Evolutionary conservation across 192 early-diverging fungal genomes (phyloP), one percentile per base, ranked within the genome.

Genomic region (Gorgonomyces haynaldii): DNA sequence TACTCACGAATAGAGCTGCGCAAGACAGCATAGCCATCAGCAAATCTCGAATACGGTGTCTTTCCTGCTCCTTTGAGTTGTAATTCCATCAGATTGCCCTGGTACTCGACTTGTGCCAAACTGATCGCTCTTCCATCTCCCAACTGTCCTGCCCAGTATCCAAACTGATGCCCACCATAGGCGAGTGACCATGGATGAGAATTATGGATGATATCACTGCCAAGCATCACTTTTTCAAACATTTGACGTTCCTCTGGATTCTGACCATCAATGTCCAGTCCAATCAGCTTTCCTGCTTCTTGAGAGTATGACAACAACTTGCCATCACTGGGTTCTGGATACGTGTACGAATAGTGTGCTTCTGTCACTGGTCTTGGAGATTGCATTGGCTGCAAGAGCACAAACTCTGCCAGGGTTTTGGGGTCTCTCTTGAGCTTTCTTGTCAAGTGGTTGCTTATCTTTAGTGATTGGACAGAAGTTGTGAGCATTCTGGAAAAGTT

Each of bases 91-190:
- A 60, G 32, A 24, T 39, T 3, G 28, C 27, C 17, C 2, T 42
- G 24, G 23, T 41, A 39, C 5, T 35, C 31, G 0, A 67, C 42
- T 54, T 84, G 76, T 58, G 79, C 88, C 7, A 95, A 56, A 2
- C 82, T 79, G 15, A 91, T 81, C 0, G 88, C 88, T 25, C 89
- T 64, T 1, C 89, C 88, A 52, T 95, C 91, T 23, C 91, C 91
- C 4, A 94, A 63, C 42, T 70, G 67, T 17, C 56, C 56, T 10
- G 67, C 52, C 44, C 60, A 74, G 10, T 34, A 55, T 16, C 71
- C 71, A 62, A 74, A 74, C 55, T 74, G 71, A 49, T 74, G 71
- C 2, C 71, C 71, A 16, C 54, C 66, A 43, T 74, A 74, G 32
- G 50, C 54, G 27, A 57, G 36, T 4, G 71, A 29, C 56, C 65